Conservation (phyloP, 1,284 basidiomycete genomes). For the Pseudozyma hubeiensis region DNA sequence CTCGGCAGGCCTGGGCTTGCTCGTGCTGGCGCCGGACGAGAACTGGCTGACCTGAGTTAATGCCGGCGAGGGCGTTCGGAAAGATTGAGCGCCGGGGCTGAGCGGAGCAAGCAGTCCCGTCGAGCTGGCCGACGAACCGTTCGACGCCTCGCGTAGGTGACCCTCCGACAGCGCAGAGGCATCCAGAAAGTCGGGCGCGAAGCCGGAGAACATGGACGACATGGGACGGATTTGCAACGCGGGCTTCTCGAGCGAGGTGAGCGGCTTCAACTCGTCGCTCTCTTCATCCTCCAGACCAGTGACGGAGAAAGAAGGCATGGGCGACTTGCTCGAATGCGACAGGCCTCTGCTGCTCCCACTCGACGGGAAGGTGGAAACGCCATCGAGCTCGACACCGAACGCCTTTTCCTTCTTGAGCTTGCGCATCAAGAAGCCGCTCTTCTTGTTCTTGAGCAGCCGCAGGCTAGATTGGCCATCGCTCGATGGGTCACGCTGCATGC, state of each 20-base stretch:
- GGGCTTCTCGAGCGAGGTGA: constrained; percentile 27
- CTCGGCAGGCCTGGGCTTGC: constrained; percentile 30
- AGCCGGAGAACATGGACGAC: constrained; percentile 58
- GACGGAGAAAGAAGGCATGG: constrained; percentile 50
- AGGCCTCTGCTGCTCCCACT: constrained; percentile 33
- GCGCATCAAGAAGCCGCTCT: constrained; percentile 56
- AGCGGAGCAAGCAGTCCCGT: constrained; percentile 38
- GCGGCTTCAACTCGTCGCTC: constrained; percentile 22
- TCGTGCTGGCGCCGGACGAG: constrained; percentile 6
- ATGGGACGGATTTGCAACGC: constrained; percentile 55
- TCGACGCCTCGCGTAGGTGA: constrained; percentile 22
- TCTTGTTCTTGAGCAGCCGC: constrained; percentile 58
- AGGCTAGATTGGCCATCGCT: constrained; percentile 25
- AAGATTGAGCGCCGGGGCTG: constrained; percentile 31
- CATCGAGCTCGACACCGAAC: constrained; percentile 37
- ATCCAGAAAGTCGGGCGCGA: constrained; percentile 53
- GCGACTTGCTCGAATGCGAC: constrained; percentile 19
- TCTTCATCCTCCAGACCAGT: constrained; percentile 37
- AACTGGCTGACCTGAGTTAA: constrained; percentile 15
- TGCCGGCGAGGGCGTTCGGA: constrained; percentile 27
- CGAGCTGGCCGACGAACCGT: constrained; percentile 23
- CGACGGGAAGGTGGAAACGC: constrained; percentile 34
- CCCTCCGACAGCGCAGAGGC: constrained; percentile 37
- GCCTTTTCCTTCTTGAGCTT: constrained; percentile 60
- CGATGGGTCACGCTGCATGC: constrained; percentile 29